A percentile compares a stretch with the other conserved stretches of the same genome.
Conservation (phyloP, 768 basidiomycete species). For the Rhizopogon vinicolor region DNA sequence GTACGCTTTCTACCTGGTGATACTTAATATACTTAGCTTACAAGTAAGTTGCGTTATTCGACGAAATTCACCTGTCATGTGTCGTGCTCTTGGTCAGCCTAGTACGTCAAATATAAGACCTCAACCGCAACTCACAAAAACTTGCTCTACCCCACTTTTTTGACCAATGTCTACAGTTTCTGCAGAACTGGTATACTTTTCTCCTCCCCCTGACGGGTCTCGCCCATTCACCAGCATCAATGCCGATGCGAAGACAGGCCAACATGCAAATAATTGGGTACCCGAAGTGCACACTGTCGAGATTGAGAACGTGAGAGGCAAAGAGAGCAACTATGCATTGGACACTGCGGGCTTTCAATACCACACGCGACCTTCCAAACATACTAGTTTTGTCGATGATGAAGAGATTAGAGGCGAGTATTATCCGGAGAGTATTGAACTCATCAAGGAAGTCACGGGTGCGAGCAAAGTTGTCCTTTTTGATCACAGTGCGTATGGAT, state of each 20-base stretch:
- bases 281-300: slow-evolving; percentile 24
- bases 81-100: no score
- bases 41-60: no score
- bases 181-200: slow-evolving; percentile 33
- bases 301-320: slow-evolving; percentile 52
- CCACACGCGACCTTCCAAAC: slow-evolving; percentile 32
- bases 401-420: slow-evolving; percentile 51
- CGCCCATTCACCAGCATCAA: slow-evolving; percentile 36
- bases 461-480: slow-evolving; percentile 59
- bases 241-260: slow-evolving; percentile 28
- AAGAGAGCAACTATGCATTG: slow-evolving; percentile 38
- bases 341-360: slow-evolving; percentile 53
- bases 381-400: slow-evolving; percentile 45
- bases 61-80: no score
- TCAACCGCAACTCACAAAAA: no score
- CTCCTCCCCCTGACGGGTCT: slow-evolving; percentile 34
- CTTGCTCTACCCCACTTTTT: no score
- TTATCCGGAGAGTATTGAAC: slow-evolving; percentile 55
- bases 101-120: not conserved
- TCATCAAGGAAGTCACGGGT: slow-evolving; percentile 56
- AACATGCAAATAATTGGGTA: slow-evolving; percentile 32
- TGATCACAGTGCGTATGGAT: slow-evolving; percentile 49
- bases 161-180: slow-evolving; percentile 2
- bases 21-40: no score
- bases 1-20: no score